These are phyloP conservation scores for Citropsis articulata DNA, from an alignment of 345 rosid species.

Conservation along the genomic window DNA sequence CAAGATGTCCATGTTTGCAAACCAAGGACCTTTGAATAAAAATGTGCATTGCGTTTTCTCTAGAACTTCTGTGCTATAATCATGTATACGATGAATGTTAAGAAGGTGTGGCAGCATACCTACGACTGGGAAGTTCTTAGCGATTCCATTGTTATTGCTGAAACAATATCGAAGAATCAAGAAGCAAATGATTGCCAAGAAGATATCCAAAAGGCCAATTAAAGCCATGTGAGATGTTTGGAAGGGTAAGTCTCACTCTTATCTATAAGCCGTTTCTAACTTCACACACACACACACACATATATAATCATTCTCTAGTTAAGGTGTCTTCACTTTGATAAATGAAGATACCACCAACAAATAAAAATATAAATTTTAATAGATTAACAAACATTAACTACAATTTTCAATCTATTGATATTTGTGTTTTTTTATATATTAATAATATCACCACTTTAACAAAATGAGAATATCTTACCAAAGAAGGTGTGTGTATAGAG, in stretches of 20 bases:
- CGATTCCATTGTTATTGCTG: background rate
- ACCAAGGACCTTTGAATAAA: constrained; percentile 38
- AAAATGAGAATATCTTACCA: too few species aligned
- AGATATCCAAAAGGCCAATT: background rate
- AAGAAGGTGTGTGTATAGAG: rapidly evolving
- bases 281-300: too few species aligned
- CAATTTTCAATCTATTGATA: too few species aligned
- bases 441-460: too few species aligned
- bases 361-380: too few species aligned
- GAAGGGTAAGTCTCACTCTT: background rate
- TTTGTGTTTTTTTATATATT: too few species aligned
- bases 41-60: constrained; percentile 25
- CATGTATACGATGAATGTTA: constrained; percentile 33
- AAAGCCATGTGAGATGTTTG: background rate
- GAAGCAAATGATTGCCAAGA: background rate
- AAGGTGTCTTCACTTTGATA: too few species aligned
- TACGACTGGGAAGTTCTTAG: constrained; percentile 43
- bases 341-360: too few species aligned
- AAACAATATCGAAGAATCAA: background rate
- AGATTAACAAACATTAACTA: too few species aligned
- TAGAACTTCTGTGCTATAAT: constrained; percentile 27
- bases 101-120: constrained; percentile 56
- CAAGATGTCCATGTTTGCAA: constrained; percentile 31
- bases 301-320: too few species aligned
- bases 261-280: background rate